Evolutionary conservation across 495 filamentous ascomycete species (phyloP), one percentile per base, ranked within the genome.

Genomic region (Penicillium macrosclerotiorum): DNA sequence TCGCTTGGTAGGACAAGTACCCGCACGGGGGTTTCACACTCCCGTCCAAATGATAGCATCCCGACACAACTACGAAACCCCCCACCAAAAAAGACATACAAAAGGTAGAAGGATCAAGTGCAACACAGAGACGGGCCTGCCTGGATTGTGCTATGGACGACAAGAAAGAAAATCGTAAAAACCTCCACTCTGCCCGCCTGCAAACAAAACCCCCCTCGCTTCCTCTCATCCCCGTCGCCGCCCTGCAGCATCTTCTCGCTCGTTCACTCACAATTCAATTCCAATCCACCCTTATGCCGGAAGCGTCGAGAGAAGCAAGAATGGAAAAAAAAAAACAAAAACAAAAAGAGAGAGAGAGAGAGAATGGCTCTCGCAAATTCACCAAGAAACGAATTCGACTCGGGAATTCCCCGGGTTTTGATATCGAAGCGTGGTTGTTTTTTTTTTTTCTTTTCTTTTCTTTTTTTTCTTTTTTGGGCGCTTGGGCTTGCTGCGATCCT

Each of bases 141-240:
- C 49, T 54, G 46, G 45, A 57, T 57, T 57, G 54, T 57, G 48
- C 48, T 52, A 52, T 52, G 40, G 43, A 26, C 52, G 47, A 58
- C 39, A 52, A 41, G 37, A 56, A 45, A 55, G 32, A 52, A 51
- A 42, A 49, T 40, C 42, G 45, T 48, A 37, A 37, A 46, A 41
- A 22, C 35, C 45, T 19, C 33, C 19, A 24, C 36, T 27, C 32
- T 25, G 11, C 19, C 43, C 17, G 32, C 18, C 18, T 5, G 17
- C n/a, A n/a, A n/a, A n/a, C n/a, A 37, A 37, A 46, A 41, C 23
- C 35, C 45, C 34, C 33, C 19, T 25, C 36, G 23, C 32, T 25
- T 7, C 19, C 43, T 17, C 32, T 14, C 18, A 4, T 18, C 9
- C 36, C 34, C 17, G 16, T 17, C 43, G 18, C 11, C 0, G n/a